Conservation (phyloP, 306 rosid genomes). For the Vigna reflexopilosa region DNA sequence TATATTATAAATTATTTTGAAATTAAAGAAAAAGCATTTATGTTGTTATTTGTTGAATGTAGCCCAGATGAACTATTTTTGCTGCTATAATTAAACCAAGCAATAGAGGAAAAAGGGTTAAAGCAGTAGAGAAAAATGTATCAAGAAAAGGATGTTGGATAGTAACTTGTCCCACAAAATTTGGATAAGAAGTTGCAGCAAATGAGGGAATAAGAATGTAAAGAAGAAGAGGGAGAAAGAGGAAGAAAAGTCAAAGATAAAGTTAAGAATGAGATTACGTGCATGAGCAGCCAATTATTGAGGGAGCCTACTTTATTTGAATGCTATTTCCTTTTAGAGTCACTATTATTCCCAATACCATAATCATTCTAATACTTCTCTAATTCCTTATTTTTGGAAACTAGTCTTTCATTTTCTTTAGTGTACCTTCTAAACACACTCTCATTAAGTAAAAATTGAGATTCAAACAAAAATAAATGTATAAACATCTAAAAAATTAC, state of each 20-base stretch:
- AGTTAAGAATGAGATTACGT: slow-evolving; percentile 42
- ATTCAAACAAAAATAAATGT: no score
- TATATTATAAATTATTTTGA: no score
- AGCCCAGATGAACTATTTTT: background rate
- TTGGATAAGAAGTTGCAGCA: slow-evolving; percentile 38
- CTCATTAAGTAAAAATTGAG: no score
- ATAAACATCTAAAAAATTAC: no score
- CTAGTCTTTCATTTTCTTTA: no score
- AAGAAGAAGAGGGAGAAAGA: background rate
- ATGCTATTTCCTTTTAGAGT: background rate
- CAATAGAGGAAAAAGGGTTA: background rate
- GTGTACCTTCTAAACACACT: no score
- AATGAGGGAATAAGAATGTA: background rate
- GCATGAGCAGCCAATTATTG: slow-evolving; percentile 51
- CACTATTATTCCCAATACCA: background rate
- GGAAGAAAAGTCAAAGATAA: slow-evolving; percentile 42
- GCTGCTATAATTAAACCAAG: background rate
- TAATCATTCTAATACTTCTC: slow-evolving; percentile 7
- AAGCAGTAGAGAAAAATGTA: background rate
- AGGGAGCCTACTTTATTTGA: slow-evolving; percentile 12
- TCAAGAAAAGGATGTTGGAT: background rate
- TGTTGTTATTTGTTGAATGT: background rate
- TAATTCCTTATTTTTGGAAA: background rate
- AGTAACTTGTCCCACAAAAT: slow-evolving; percentile 25
- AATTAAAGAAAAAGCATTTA: no score